phyloP scores from a whole-genome alignment of 208 protist genomes.

The Trichomonas tenax region DNA sequence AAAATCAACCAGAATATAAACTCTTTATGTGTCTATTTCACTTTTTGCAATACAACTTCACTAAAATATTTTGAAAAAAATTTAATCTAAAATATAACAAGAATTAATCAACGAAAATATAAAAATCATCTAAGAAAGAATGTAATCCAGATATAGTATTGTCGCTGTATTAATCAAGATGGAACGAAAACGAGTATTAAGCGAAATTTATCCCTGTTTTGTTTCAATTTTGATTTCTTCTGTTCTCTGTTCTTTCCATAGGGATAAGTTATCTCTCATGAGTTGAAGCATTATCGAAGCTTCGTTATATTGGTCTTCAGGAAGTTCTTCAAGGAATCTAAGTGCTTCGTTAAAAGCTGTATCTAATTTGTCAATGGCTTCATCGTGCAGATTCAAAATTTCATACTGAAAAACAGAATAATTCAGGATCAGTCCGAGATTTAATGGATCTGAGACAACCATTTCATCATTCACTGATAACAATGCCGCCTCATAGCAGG shows the following conservation, averaged over 20 bases:
- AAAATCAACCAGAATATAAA: no score
- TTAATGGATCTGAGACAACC: neutral
- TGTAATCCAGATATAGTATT: no score
- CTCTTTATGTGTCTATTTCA: no score
- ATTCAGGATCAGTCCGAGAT: slow-evolving; percentile 53
- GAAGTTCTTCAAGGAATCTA: slow-evolving; percentile 48
- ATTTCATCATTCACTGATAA: neutral
- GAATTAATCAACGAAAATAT: no score
- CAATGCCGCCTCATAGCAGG: slow-evolving; percentile 31
- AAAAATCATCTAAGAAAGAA: no score
- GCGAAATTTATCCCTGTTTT: neutral
- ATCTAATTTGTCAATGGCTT: slow-evolving; percentile 35
- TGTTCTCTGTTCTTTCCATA: slow-evolving; percentile 30
- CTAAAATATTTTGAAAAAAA: no score
- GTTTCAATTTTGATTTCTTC: neutral
- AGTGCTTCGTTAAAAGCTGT: slow-evolving; percentile 53
- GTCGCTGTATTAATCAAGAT: no score
- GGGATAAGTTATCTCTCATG: slow-evolving; percentile 54
- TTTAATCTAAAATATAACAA: no score
- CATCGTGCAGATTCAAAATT: slow-evolving; percentile 19
- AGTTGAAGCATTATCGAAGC: slow-evolving; percentile 61
- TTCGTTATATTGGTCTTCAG: slow-evolving; percentile 57
- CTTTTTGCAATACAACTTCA: no score
- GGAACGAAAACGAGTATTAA: no score
- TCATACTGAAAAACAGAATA: slow-evolving; percentile 47